Base-by-base conservation (phyloP, 495 filamentous ascomycete species). In the Zalerion maritima region DNA sequence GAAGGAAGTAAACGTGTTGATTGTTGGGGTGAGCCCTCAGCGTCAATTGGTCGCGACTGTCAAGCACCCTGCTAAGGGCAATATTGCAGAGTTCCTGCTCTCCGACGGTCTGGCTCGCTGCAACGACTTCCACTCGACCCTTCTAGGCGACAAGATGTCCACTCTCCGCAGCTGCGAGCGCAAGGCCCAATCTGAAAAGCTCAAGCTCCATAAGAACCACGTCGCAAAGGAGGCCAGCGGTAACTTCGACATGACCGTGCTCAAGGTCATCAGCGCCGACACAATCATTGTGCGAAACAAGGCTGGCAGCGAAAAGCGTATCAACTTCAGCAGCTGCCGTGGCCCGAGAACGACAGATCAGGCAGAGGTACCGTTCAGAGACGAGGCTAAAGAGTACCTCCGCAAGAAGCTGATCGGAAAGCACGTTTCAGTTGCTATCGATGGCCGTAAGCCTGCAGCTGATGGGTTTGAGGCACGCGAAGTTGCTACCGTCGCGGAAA, bases 381-480 rank as follows among this genome's bases (percentile, higher is more conserved):
- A 87, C 7, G 87, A 94, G 41, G 87, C 91, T 10, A 96, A 96
- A 60, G 91, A 99, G 50, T 96, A 80, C 47, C 55, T 96, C 37
- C 72, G 91, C 20, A 94, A 94, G 64, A 81, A 73, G 46, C 54
- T 94, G 4, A 96, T 99, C 43, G 91, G 83, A 20, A 99, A 99
- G 57, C 81, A 92, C 42, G 84, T 96, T 24, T 75, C 73, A 50
- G 66, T 94, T 18, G 75, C 67, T 12, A 71, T 89, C 30, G 84
- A 96, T 52, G 91, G 91, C 34, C 85, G 86, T 50, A 81, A 85
- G 50, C 71, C 89, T 27, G 84, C 86, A 7, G 81, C 58, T 4
- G 89, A 93, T 35, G 87, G 78, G 4, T 99, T 79, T 41, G 87
- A 94, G 47, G 89, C 86, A 50, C 76, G 84, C 14, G 91, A 99